A percentile compares a stretch with the other conserved stretches of the same genome.
phyloP scores from a whole-genome alignment of 306 rosid species.

The Lupinus albus region DNA sequence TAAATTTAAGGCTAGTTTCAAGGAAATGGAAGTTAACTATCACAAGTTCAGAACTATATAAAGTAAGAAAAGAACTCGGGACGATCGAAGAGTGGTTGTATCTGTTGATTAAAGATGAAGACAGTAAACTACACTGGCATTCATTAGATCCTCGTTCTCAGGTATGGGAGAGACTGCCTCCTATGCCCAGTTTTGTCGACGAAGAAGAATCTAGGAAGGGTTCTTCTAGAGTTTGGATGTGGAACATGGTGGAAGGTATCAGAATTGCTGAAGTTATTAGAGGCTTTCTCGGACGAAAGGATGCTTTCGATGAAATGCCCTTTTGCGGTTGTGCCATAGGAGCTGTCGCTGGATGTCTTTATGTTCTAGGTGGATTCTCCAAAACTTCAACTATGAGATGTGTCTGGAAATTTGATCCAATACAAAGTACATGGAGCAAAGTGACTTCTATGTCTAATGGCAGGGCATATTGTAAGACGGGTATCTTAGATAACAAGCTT shows the following conservation, averaged over 20 bases:
- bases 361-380: conserved; percentile 93
- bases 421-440: conserved; percentile 70
- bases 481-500: conserved; percentile 77
- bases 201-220: conserved; percentile 64
- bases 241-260: conserved; percentile 78
- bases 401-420: conserved; percentile 79
- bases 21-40: conserved; percentile 74
- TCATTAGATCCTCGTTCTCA: conserved; percentile 76
- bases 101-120: conserved; percentile 71
- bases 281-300: conserved; percentile 80
- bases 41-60: conserved; percentile 60
- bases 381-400: conserved; percentile 75
- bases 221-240: conserved; percentile 61
- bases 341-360: conserved; percentile 81
- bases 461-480: conserved; percentile 89
- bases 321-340: conserved; percentile 87
- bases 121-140: conserved; percentile 69
- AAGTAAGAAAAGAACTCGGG: conserved; percentile 77
- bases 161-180: conserved; percentile 85
- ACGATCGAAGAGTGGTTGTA: conserved; percentile 92
- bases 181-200: conserved; percentile 61
- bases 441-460: conserved; percentile 76
- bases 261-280: conserved; percentile 75
- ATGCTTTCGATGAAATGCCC: conserved; percentile 77
- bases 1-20: conserved; percentile 64